A percentile compares a stretch with the other conserved stretches of the same genome.
phyloP scores from a whole-genome alignment of 2,329 filamentous ascomycete species.

The Fusarium scirpi region DNA sequence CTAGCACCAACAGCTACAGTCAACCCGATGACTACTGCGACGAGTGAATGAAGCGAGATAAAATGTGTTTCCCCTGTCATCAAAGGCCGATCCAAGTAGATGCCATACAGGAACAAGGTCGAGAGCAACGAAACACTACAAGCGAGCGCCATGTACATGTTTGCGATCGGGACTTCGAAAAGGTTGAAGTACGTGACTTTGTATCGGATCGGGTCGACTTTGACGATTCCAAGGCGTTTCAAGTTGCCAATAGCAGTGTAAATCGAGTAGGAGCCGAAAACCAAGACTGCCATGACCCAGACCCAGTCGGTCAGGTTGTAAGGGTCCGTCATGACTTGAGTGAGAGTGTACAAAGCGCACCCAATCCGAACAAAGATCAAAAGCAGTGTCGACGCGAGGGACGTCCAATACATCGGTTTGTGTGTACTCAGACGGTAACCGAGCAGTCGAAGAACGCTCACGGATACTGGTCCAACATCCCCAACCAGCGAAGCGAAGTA shows the following conservation, averaged over 20 bases:
- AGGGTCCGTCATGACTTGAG: conserved; percentile 37
- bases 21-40: conserved; percentile 32
- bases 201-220: conserved; percentile 16
- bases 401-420: conserved; percentile 26
- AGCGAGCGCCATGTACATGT: conserved; percentile 30
- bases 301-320: conserved; percentile 39
- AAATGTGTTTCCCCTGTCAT: conserved; percentile 8
- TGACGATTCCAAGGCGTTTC: conserved; percentile 32
- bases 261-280: conserved; percentile 42
- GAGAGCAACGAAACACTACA: conserved; percentile 32
- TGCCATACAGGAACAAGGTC: conserved; percentile 34
- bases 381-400: conserved; percentile 27
- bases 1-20: conserved; percentile 24
- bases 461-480: conserved; percentile 37
- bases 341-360: conserved; percentile 34
- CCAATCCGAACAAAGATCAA: conserved; percentile 31
- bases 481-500: conserved; percentile 45
- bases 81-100: conserved; percentile 28
- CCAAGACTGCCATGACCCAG: conserved; percentile 34
- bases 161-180: conserved; percentile 31
- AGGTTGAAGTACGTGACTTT: conserved; percentile 16
- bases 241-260: conserved; percentile 32
- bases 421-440: conserved; percentile 33
- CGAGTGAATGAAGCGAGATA: conserved; percentile 18
- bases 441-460: conserved; percentile 36